Evolutionary conservation across 129 eudicot genomes (phyloP), one percentile per base, ranked within the genome.

Genomic region (Rutidosis leptorrhynchoides): DNA sequence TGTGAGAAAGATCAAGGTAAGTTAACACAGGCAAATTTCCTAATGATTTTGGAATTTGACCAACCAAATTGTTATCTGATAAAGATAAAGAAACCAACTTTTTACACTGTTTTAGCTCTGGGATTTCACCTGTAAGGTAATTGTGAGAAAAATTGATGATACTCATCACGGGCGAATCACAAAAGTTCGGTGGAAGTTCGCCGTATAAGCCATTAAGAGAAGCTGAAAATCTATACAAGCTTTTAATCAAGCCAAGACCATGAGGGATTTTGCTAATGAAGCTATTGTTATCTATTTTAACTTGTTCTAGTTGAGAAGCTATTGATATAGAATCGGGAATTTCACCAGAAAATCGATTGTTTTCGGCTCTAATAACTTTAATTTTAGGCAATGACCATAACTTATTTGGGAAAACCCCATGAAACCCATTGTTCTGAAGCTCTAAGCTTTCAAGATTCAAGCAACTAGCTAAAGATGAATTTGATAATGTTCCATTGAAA

Each of bases 231-330:
- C 96, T 80, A 46, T 92, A 92, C 78, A 92, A 85, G 67, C 69
- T 88, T 42, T 73, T 85, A 11, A 92, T 76, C 67, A 74, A 46
- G 9, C 98, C 98, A 76, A 92, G 74, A 48, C 98, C 96, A 24
- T 74, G 77, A 64, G 98, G 96, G 64, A 92, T 64, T 78, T 43
- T 76, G 69, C 90, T 65, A 45, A 65, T 80, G 69, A 92, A 88
- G 52, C 91, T 88, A 73, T 92, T 92, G 81, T 92, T 92, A 82
- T 92, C 98, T 64, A 92, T 85, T 74, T 92, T 96, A 80, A 92
- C 98, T 80, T 92, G 96, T 80, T 92, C 98, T 17, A 92, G 19
- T 29, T 85, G 87, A 62, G 82, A 56, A 82, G 96, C 85, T 77
- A 24, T 79, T 26, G 95, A 78, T 68, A 92, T 68, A 0, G 83